A percentile compares a stretch with the other conserved stretches of the same genome.
Conservation (phyloP, 2,329 filamentous ascomycete genomes). For the Penicillium sp. region DNA sequence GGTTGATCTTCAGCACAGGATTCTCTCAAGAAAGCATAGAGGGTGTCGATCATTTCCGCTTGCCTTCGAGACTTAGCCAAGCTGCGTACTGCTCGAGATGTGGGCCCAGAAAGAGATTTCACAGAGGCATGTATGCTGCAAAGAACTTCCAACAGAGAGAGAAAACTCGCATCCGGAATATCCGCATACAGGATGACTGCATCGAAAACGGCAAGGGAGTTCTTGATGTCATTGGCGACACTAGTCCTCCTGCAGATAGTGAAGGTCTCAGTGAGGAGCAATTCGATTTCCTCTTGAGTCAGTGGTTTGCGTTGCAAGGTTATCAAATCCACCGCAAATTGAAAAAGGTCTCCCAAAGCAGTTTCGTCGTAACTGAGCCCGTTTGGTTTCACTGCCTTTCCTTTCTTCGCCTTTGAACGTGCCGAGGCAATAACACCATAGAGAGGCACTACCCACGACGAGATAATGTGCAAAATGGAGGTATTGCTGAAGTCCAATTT, state of each 20-base stretch:
- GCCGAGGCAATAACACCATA: constrained; percentile 34
- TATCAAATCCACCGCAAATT: constrained; percentile 40
- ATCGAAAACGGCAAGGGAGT: constrained; percentile 39
- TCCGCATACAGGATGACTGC: constrained; percentile 40
- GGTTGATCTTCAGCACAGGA: constrained; percentile 27
- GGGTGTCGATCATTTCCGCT: constrained; percentile 35
- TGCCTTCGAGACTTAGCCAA: constrained; percentile 38
- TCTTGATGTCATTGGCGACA: constrained; percentile 40
- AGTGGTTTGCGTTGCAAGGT: constrained; percentile 39
- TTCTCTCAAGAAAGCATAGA: constrained; percentile 35
- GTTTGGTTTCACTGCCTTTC: constrained; percentile 29
- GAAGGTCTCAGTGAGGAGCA: constrained; percentile 36
- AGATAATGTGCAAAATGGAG: constrained; percentile 38
- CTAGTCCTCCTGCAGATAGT: constrained; percentile 40
- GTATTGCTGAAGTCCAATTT: constrained; percentile 39
- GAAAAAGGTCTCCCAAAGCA: constrained; percentile 36
- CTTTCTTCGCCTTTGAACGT: constrained; percentile 37
- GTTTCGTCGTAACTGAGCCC: constrained; percentile 32
- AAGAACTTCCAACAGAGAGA: constrained; percentile 37
- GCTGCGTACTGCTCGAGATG: constrained; percentile 40
- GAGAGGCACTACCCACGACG: constrained; percentile 36
- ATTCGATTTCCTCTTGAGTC: constrained; percentile 32
- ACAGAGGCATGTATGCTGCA: constrained; percentile 44
- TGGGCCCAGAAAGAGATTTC: constrained; percentile 40
- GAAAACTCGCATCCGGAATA: constrained; percentile 36